phyloP scores from a whole-genome alignment of 495 filamentous ascomycete species.

The Apodospora peruviana region DNA sequence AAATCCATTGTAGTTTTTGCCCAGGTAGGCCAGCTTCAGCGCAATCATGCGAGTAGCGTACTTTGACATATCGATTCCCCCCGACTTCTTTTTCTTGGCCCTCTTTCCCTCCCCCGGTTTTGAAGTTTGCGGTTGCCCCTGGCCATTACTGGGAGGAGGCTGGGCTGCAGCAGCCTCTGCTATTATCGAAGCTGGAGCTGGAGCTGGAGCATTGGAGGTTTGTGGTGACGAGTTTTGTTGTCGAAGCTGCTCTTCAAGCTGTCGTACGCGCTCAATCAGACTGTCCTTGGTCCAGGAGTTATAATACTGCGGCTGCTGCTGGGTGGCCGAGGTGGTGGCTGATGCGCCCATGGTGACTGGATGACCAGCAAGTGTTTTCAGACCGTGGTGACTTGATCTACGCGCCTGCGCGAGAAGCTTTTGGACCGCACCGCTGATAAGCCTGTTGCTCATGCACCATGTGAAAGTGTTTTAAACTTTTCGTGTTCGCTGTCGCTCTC shows the following conservation, averaged over 20 bases:
- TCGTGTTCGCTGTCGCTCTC: too few species aligned
- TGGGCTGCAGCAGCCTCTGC: constrained; percentile 4
- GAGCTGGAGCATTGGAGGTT: not conserved
- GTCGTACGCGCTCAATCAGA: constrained; percentile 58
- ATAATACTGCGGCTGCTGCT: constrained; percentile 19
- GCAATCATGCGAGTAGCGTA: constrained; percentile 82
- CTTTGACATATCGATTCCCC: constrained; percentile 61
- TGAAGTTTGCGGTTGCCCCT: too few species aligned
- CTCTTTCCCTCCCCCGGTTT: constrained; percentile 27
- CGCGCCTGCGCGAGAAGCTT: not conserved
- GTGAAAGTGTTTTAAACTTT: too few species aligned
- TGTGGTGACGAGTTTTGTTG: not conserved
- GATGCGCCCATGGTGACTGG: not conserved
- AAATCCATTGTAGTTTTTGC: constrained; percentile 83
- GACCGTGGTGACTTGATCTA: not conserved
- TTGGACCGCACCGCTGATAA: too few species aligned
- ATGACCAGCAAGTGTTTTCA: not conserved
- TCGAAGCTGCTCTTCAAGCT: constrained; percentile 56
- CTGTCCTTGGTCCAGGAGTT: constrained; percentile 57
- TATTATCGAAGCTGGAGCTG: constrained; percentile 7
- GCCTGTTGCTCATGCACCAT: too few species aligned
- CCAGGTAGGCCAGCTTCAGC: constrained; percentile 90
- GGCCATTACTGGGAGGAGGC: not conserved
- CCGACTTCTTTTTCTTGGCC: constrained; percentile 1
- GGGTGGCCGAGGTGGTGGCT: too few species aligned